A percentile compares a stretch with the other conserved stretches of the same genome.
Evolutionary conservation across 805 yeast species (phyloP).

Genomic region (Saturnispora sekii): DNA sequence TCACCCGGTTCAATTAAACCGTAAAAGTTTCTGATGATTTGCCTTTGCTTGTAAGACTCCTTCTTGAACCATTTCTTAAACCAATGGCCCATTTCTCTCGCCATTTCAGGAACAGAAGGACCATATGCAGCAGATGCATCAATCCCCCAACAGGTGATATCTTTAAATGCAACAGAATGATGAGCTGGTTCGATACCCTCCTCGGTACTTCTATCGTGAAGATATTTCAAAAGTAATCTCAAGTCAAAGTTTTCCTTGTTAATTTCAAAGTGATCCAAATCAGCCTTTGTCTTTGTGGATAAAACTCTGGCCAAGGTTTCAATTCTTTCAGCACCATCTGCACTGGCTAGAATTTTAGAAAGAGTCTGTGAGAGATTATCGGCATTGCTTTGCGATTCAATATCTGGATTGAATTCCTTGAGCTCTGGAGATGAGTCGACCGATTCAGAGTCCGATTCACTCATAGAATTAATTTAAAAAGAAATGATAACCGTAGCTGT

Average conservation of each 20-base stretch:
- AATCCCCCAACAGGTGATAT: constrained; percentile 35
- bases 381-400: constrained; percentile 17
- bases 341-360: constrained; percentile 18
- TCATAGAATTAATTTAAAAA: not conserved
- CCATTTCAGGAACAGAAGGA: constrained; percentile 16
- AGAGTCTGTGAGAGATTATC: constrained; percentile 21
- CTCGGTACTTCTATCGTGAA: constrained; percentile 31
- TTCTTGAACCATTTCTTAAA: constrained; percentile 18
- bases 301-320: constrained; percentile 40
- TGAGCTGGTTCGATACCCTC: constrained; percentile 32
- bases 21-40: constrained; percentile 16
- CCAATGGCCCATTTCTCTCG: constrained; percentile 14
- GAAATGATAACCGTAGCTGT: too few relatives aligned
- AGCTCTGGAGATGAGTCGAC: constrained; percentile 1
- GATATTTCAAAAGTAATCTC: constrained; percentile 26
- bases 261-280: constrained; percentile 12
- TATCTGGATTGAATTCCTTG: constrained; percentile 1
- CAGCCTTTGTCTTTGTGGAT: constrained; percentile 37
- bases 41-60: constrained; percentile 14
- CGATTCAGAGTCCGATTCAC: not conserved
- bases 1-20: constrained; percentile 36
- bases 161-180: constrained; percentile 36
- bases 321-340: constrained; percentile 27
- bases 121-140: constrained; percentile 38
- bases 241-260: constrained; percentile 31